These are phyloP conservation scores for Nicotiana attenuata DNA, from an alignment of 257 asterid genomes.

Conservation along the genomic window DNA sequence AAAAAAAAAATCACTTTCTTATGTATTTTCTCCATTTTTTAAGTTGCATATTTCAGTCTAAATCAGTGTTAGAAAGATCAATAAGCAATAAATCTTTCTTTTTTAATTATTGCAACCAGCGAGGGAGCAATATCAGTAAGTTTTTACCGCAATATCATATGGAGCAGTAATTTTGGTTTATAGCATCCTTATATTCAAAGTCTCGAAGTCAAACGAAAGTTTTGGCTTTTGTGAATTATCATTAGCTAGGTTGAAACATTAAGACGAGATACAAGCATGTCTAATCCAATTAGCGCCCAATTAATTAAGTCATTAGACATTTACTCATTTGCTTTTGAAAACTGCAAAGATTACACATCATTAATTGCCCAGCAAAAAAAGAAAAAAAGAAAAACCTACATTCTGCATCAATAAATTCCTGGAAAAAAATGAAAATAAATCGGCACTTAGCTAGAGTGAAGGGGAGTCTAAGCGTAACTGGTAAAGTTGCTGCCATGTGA, in stretches of 20 bases:
- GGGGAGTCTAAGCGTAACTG: too few relatives aligned
- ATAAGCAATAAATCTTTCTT: background rate
- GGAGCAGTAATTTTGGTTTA: background rate
- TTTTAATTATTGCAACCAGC: background rate
- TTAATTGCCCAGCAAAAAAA: too few relatives aligned
- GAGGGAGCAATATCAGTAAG: background rate
- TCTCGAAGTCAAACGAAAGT: background rate
- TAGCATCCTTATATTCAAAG: background rate
- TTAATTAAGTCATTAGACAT: slow-evolving; percentile 1
- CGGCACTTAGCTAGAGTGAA: too few relatives aligned
- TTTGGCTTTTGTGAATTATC: slow-evolving; percentile 12
- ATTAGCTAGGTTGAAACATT: background rate
- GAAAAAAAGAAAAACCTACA: too few relatives aligned
- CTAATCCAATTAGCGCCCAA: background rate
- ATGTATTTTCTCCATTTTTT: too few relatives aligned
- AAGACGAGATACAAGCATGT: background rate
- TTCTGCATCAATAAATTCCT: too few relatives aligned
- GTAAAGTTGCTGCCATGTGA: too few relatives aligned
- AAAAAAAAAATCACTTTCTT: too few relatives aligned
- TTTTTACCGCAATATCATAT: background rate
- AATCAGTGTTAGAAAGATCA: background rate
- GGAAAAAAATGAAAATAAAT: too few relatives aligned
- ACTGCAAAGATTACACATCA: background rate
- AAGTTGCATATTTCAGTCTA: too few relatives aligned
- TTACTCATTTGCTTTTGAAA: background rate